A percentile compares a stretch with the other conserved stretches of the same genome.
phyloP scores from a whole-genome alignment of 208 protist species.

The Acanthamoeba healyi region DNA sequence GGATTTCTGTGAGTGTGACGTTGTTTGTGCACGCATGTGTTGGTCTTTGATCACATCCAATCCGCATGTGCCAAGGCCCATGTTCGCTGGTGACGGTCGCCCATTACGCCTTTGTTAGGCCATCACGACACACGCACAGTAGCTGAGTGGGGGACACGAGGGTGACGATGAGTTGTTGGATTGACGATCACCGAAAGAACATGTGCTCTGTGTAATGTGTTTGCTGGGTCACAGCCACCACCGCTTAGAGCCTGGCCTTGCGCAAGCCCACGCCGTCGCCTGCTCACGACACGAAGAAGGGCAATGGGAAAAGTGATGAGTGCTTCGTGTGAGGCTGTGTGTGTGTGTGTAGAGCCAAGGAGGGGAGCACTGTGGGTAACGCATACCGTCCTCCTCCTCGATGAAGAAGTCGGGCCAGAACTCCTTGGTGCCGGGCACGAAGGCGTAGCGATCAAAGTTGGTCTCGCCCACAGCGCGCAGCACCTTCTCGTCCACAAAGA shows the following conservation, averaged over 20 bases:
- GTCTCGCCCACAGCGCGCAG: slow-evolving; percentile 57
- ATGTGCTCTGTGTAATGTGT: too few species aligned
- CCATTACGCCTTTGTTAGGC: too few species aligned
- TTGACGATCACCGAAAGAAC: too few species aligned
- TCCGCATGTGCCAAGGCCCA: too few species aligned
- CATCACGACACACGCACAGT: too few species aligned
- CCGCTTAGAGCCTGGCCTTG: slow-evolving; percentile 17
- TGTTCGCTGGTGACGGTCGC: too few species aligned
- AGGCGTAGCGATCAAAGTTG: slow-evolving; percentile 24
- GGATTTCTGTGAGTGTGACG: too few species aligned
- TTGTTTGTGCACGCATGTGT: too few species aligned
- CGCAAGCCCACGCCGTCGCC: not conserved
- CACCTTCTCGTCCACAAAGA: slow-evolving; percentile 74
- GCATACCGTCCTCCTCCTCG: slow-evolving; percentile 65
- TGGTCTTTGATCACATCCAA: too few species aligned
- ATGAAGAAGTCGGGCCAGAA: slow-evolving; percentile 74
- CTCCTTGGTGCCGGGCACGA: slow-evolving; percentile 34
- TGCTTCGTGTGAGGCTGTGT: not conserved
- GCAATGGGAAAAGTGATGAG: not conserved
- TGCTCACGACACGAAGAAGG: not conserved
- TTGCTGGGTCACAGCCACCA: too few species aligned
- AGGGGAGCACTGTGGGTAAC: not conserved
- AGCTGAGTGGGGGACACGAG: too few species aligned
- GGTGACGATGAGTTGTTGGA: too few species aligned
- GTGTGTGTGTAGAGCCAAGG: not conserved